Evolutionary conservation across 78 protist genomes (phyloP), one percentile per base, ranked within the genome.

Genomic region (Guillardia theta): DNA sequence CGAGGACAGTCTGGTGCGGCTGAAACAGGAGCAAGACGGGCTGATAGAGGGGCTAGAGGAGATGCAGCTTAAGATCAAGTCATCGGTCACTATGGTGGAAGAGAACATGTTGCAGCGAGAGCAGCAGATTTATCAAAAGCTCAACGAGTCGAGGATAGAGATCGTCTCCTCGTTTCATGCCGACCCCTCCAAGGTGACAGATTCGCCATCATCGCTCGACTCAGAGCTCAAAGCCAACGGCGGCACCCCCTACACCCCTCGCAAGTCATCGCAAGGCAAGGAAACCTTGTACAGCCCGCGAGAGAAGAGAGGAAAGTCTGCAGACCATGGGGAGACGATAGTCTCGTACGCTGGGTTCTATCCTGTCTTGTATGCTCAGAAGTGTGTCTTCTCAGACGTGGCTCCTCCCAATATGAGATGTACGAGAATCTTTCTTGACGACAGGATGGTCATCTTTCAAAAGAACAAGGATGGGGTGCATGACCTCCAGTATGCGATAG

Each of bases 401-500:
- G 83, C 36, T 36, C 83, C 83, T 15, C 46, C 83, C 36, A 33
- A 24, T 24, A 36, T 70, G 41, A 36, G 83, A 24, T 70, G 83
- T 24, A 43, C 83, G 33, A 33, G 46, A 6, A 24, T 70, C 21
- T 36, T 70, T 36, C 46, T 70, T 12, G 83, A 43, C 21, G 36
- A 70, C 46, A 12, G 83, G 83, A 36, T 70, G 83, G 27, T 70
- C 36, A 36, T 70, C 83, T 70, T 70, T 43, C 83, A 36, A 12
- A 70, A 70, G 41, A 43, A 43, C 83, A 24, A 33, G 45, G 83
- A 70, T 43, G 83, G 83, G 46, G 36, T 70, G 83, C 36, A 43
- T 24, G 83, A 70, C 41, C 83, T 70, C 10, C 83, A 70, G 83
- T 70, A 36, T 43, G 83, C 83, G n/a, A 70, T 70, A 43, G 83